Percentiles rank a stretch among this genome's conserved stretches.
These are phyloP conservation scores for Triticum monococcum DNA, from an alignment of 176 grass and related monocot genomes.

Conservation along the genomic window DNA sequence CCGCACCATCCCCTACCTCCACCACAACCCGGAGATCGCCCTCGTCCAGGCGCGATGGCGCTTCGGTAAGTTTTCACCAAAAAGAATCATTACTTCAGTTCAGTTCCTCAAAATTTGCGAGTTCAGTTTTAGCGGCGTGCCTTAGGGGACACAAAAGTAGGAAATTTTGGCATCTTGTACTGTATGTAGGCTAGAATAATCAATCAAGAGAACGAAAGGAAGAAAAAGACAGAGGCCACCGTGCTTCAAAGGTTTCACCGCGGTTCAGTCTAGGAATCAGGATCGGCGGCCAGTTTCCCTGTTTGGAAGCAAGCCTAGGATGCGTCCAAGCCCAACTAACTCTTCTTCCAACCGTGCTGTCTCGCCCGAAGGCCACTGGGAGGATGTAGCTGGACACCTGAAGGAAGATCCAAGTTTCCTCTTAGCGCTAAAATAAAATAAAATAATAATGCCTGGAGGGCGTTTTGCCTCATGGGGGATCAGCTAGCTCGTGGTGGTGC, in stretches of 20 bases:
- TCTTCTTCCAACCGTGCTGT: neutral
- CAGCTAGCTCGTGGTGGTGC: neutral
- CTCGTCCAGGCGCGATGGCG: slow-evolving; percentile 86
- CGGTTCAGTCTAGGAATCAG: neutral
- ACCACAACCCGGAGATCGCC: slow-evolving; percentile 65
- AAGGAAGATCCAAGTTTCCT: neutral
- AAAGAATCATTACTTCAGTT: too few relatives aligned
- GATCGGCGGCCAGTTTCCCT: neutral
- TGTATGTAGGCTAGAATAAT: neutral
- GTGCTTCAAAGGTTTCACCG: neutral
- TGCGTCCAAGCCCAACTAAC: neutral
- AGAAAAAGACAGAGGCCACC: neutral
- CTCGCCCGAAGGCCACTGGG: neutral
- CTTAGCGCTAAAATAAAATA: neutral
- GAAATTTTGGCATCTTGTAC: neutral
- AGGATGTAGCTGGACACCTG: neutral
- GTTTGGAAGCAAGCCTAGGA: neutral
- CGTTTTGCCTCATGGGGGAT: neutral
- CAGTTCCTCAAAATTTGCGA: too few relatives aligned
- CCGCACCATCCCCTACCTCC: slow-evolving; percentile 77
- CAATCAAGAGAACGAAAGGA: neutral
- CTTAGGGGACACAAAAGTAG: neutral
- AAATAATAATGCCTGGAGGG: neutral
- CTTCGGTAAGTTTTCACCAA: slow-evolving; percentile 40
- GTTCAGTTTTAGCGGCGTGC: neutral